phyloP scores from a whole-genome alignment of 345 rosid genomes.

The Anastatica hierochuntica region DNA sequence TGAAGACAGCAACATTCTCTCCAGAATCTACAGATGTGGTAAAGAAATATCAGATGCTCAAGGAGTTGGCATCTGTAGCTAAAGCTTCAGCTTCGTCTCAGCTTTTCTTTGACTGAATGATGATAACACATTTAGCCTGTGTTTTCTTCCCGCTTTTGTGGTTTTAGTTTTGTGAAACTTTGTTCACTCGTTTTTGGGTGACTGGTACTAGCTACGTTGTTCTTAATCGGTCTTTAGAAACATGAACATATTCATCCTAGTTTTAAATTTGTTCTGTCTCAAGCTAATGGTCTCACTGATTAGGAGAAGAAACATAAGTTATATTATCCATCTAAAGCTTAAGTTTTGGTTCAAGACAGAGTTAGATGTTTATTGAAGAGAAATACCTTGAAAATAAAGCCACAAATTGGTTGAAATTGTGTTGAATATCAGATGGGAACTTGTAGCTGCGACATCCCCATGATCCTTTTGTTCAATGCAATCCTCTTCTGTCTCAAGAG shows the following conservation, averaged over 20 bases:
- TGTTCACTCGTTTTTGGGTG: no score
- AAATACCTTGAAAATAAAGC: not conserved
- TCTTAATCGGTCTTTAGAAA: no score
- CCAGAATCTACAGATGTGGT: not conserved
- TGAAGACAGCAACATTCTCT: not conserved
- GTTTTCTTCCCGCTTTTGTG: no score
- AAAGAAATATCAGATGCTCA: constrained; percentile 3
- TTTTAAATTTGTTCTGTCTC: no score
- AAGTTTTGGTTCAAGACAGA: not conserved
- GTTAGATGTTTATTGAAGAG: not conserved
- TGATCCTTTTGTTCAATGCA: constrained; percentile 50
- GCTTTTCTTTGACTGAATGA: constrained; percentile 4
- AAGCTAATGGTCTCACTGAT: not conserved
- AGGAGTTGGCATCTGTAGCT: constrained; percentile 1
- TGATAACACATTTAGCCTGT: not conserved
- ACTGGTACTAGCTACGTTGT: no score
- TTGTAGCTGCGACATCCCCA: constrained; percentile 76
- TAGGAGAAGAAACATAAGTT: not conserved
- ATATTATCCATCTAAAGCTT: not conserved
- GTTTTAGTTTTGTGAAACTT: no score
- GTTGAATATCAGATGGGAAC: constrained; percentile 9
- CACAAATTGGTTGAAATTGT: not conserved
- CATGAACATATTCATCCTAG: no score
- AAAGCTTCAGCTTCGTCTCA: not conserved
- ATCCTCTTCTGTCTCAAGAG: constrained; percentile 48